phyloP scores from a whole-genome alignment of 495 filamentous ascomycete species.

The Podospora pseudoanserina region DNA sequence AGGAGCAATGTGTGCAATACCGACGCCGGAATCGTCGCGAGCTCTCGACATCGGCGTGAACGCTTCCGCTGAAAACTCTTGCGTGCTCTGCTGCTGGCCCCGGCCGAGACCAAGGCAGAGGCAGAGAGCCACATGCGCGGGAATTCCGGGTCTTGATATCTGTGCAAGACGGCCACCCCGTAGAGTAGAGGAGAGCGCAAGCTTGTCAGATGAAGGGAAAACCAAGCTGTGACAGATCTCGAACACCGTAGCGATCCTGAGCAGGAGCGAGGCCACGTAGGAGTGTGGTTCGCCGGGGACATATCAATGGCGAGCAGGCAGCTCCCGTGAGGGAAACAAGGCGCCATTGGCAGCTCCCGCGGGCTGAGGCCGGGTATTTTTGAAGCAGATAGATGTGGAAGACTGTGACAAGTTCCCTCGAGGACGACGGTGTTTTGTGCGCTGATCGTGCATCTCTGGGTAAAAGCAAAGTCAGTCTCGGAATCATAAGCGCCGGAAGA shows the following conservation, averaged over 20 bases:
- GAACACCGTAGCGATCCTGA: background rate
- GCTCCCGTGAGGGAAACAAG: background rate
- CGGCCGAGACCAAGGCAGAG: background rate
- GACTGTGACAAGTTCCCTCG: background rate
- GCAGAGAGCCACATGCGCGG: background rate
- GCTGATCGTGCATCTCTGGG: background rate
- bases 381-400: background rate
- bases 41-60: background rate
- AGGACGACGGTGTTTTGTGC: background rate
- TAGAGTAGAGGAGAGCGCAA: background rate
- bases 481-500: conserved; percentile 14
- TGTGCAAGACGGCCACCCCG: background rate
- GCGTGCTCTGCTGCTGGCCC: background rate
- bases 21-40: background rate
- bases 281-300: background rate
- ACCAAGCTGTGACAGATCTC: background rate
- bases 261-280: background rate
- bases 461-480: conserved; percentile 11
- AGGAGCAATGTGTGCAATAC: background rate
- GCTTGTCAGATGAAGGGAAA: background rate
- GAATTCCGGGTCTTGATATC: background rate
- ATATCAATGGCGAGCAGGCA: background rate
- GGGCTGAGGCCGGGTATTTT: background rate
- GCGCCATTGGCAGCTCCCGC: background rate
- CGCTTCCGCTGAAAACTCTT: background rate